Evolutionary conservation across 441 rosid species (phyloP), one percentile per base, ranked within the genome.

Genomic region (Adansonia madagascariensis): DNA sequence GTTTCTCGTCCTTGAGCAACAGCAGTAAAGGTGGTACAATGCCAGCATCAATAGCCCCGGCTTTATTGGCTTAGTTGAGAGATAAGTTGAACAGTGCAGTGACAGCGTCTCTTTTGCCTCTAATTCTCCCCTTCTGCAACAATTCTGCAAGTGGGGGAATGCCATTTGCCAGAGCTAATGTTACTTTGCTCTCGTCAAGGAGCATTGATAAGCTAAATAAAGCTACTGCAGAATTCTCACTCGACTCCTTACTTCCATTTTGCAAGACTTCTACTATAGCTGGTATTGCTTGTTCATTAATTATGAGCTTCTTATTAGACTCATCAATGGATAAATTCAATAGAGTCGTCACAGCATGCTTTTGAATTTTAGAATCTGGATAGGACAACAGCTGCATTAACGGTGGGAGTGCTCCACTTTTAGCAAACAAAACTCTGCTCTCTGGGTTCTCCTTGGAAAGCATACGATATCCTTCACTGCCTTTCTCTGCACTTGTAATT

Each of bases 151-250:
- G 62, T 18, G 62, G 31, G 31, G 62, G 62, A 20, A 57, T 57
- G 8, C 62, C 62, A 4, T 57, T 27, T 8, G 31, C 20, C 12
- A 57, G 62, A 18, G 31, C 62, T 11, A 92, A 81, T 0, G 84
- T 82, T 39, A 89, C 86, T 80, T 90, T 88, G 84, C 91, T 90
- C 81, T 92, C 97, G 3, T 90, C 92, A 35, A 35, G 41, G 0
- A 94, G 84, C 93, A 91, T 92, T 2, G 97, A 92, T 53, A 92
- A 80, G 80, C 97, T 94, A 81, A 92, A 94, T 39, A 94, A 80
- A 57, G 94, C 91, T 8, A 97, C 97, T 10, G 95, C 97, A 0
- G 97, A 91, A 82, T 94, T 94, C 78, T 94, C 97, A 78, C 85
- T 86, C 1, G 94, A 92, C 74, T 90, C 96, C 1, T 14, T 78